Conservation (phyloP, 225 moss, liverwort and hornwort species). For the Sphagnum contortum region DNA sequence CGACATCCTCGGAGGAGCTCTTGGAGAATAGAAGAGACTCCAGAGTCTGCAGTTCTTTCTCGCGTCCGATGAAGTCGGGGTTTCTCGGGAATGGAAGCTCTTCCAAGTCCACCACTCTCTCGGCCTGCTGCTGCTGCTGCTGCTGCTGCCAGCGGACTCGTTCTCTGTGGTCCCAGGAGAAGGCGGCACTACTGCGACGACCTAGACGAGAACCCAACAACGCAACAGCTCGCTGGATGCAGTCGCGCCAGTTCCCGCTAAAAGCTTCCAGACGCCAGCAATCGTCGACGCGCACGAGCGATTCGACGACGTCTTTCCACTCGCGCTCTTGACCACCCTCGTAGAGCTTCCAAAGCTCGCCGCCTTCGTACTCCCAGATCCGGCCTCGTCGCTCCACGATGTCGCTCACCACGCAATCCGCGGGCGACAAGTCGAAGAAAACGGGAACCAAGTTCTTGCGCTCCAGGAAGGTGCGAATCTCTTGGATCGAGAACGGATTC, state of each 20-base stretch:
- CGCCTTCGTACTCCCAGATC: slow-evolving; percentile 50
- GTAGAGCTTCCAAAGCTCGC: slow-evolving; percentile 54
- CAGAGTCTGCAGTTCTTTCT: slow-evolving; percentile 11
- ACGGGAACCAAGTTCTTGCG: slow-evolving; percentile 44
- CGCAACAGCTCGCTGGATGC: slow-evolving; percentile 39
- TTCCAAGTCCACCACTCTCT: slow-evolving; percentile 34
- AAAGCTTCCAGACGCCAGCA: slow-evolving; percentile 38
- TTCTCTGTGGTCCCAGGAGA: slow-evolving; percentile 11
- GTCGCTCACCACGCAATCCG: slow-evolving; percentile 37
- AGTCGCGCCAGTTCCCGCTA: slow-evolving; percentile 44
- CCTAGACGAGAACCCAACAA: slow-evolving; percentile 23
- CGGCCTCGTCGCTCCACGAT: slow-evolving; percentile 48
- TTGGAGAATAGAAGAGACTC: not conserved
- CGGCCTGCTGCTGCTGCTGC: slow-evolving; percentile 30
- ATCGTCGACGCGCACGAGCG: slow-evolving; percentile 32
- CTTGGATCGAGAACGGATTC: slow-evolving; percentile 52
- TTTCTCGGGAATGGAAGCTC: slow-evolving; percentile 36
- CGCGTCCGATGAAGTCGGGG: slow-evolving; percentile 1
- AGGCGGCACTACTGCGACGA: slow-evolving; percentile 12
- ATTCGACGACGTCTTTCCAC: slow-evolving; percentile 36
- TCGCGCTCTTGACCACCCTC: slow-evolving; percentile 35
- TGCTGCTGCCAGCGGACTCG: slow-evolving; percentile 24
- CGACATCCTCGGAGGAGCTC: not conserved
- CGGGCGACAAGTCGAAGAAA: slow-evolving; percentile 43
- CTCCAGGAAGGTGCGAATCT: slow-evolving; percentile 41